Base-by-base conservation (phyloP, 1,139 yeast species). In the Sugiyamaella grinbergsii region DNA sequence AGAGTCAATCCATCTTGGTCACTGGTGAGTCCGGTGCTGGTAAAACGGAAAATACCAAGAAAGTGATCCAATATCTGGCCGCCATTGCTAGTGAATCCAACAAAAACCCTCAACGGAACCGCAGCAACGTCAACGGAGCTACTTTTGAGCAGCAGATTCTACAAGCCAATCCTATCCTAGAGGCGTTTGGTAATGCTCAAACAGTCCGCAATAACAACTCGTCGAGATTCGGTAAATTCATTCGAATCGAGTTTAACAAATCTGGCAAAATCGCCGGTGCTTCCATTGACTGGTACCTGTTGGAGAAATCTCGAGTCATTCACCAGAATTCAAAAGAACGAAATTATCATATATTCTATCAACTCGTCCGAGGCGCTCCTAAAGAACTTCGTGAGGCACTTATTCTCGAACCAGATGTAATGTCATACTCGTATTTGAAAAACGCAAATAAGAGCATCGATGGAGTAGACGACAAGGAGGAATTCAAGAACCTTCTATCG, bases 11-110 rank as follows among this genome's bases (percentile, higher is more conserved):
- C 13, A 89, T 94, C 49, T 74, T 94, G 50, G 98, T 94, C 10
- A 94, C 98, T 1, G 99, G 99, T 55, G 99, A 94, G 67, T 86
- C 96, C 24, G 99, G 98, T 55, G 98, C 98, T 0, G 98, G 98
- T 52, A 93, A 93, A 67, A 93, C 98, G 0, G 98, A 93, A 70
- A 93, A 89, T 61, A 93, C 98, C n/a, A 93, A 93, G 68, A 89
- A 87, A 63, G 91, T 93, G 54, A 86, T 94, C 58, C 98, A 91
- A 67, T 93, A 90, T 68, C 75, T 94, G 51, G 89, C 97, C 0
- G 83, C 91, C 5, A 82, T 89, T 36, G 82, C 93, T 8, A 42
- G 54, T 24, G 56, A 58, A 31, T 40, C 53, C 42, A 48, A 41
- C 8, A 37, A 43, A 16, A 16, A 26, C 13, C 24, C 50, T 18